Evolutionary conservation across 2,329 filamentous ascomycete species (phyloP).

Genomic region (Cryphonectria carpinicola): DNA sequence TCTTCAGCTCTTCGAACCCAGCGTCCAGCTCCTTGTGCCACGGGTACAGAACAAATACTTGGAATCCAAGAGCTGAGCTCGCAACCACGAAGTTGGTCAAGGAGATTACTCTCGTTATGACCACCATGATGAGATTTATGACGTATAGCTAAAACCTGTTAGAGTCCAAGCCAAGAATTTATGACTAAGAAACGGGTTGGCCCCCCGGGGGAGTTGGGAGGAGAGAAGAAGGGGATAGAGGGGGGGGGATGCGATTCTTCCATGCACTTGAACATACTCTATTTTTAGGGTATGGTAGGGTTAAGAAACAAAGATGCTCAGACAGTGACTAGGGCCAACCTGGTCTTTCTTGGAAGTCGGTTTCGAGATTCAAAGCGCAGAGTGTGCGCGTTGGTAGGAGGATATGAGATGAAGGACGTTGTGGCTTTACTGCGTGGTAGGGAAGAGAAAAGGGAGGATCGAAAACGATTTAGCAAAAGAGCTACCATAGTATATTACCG

Average conservation of each 20-base stretch:
- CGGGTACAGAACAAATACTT: conserved; percentile 71
- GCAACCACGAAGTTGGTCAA: conserved; percentile 69
- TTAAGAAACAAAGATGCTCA: background rate
- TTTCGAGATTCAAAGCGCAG: background rate
- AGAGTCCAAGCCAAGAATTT: background rate
- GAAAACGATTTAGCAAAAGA: background rate
- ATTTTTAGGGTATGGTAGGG: background rate
- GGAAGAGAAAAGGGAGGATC: background rate
- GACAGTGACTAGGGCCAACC: background rate
- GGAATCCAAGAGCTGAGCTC: conserved; percentile 66
- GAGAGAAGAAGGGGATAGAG: no score
- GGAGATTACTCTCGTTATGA: conserved; percentile 53
- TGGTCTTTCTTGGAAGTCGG: background rate
- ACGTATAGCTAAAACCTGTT: background rate
- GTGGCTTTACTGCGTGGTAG: background rate
- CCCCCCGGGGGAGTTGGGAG: no score
- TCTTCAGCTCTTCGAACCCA: conserved; percentile 62
- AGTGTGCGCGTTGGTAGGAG: background rate
- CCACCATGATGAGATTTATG: background rate
- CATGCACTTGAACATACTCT: background rate
- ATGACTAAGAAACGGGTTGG: no score
- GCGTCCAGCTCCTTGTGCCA: conserved; percentile 70
- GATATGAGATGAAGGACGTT: background rate
- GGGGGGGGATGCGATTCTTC: background rate
- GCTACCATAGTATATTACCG: background rate